These are phyloP conservation scores for Geotrichum ghanense DNA, from an alignment of 805 yeast genomes.

Conservation along the genomic window DNA sequence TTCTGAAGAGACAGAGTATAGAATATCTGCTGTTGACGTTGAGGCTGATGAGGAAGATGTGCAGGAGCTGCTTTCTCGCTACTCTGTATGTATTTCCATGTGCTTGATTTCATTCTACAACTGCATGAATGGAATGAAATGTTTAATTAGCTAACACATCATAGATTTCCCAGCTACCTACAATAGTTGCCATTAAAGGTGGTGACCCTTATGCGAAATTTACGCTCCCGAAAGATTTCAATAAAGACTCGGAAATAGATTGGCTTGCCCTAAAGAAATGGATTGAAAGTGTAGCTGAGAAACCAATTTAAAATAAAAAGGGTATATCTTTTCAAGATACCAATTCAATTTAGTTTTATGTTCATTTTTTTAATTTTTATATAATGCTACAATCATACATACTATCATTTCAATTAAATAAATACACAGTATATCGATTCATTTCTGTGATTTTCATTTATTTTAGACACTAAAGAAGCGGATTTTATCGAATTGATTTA, in stretches of 20 bases:
- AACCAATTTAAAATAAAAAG: too few species aligned
- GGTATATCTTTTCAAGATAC: too few species aligned
- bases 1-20: slow-evolving; percentile 36
- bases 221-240: slow-evolving; percentile 14
- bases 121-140: background rate
- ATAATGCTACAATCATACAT: too few species aligned
- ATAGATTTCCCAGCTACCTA: slow-evolving; percentile 46
- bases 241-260: slow-evolving; percentile 19
- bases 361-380: too few species aligned
- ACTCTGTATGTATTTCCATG: slow-evolving; percentile 16
- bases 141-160: background rate
- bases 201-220: slow-evolving; percentile 44
- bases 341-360: too few species aligned
- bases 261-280: slow-evolving; percentile 22
- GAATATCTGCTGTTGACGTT: slow-evolving; percentile 55
- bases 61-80: slow-evolving; percentile 44
- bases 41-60: slow-evolving; percentile 60
- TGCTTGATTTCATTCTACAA: background rate
- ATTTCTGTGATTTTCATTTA: too few species aligned
- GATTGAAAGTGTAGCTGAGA: slow-evolving; percentile 26
- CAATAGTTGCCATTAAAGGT: slow-evolving; percentile 53
- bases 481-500: too few species aligned
- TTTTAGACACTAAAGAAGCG: too few species aligned
- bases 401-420: too few species aligned
- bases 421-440: too few species aligned